Evolutionary conservation across 2,329 filamentous ascomycete genomes (phyloP).

Genomic region (Colletotrichum costaricense): DNA sequence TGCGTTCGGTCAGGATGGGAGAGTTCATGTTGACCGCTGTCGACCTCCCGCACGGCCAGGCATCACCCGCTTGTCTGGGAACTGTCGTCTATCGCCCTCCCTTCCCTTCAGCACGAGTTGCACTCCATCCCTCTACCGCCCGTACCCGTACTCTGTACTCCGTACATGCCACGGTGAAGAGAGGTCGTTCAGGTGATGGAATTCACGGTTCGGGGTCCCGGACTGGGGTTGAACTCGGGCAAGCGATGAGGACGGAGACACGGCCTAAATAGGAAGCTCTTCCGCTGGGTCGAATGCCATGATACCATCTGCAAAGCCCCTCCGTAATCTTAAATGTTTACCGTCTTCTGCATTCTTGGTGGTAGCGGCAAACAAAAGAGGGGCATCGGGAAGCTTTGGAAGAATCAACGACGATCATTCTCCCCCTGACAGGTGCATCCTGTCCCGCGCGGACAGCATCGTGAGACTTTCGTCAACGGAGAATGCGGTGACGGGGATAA

Average conservation of each 20-base stretch:
- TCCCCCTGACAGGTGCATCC: constrained; percentile 35
- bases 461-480: constrained; percentile 27
- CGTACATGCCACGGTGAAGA: not conserved
- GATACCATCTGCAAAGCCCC: constrained; percentile 35
- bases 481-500: constrained; percentile 20
- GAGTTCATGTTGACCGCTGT: constrained; percentile 30
- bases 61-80: constrained; percentile 39
- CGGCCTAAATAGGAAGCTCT: constrained; percentile 25
- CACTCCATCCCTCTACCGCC: constrained; percentile 35
- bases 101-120: constrained; percentile 33
- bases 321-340: constrained; percentile 38
- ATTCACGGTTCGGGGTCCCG: constrained; percentile 22
- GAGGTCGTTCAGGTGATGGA: constrained; percentile 5
- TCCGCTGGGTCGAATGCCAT: constrained; percentile 19
- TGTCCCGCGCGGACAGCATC: constrained; percentile 19
- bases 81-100: constrained; percentile 34
- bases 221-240: constrained; percentile 5
- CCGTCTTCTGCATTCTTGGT: constrained; percentile 26
- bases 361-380: constrained; percentile 32
- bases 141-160: not conserved
- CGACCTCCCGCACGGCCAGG: constrained; percentile 33
- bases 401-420: constrained; percentile 26
- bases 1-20: constrained; percentile 19
- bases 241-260: constrained; percentile 8
- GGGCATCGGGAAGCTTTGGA: constrained; percentile 27